phyloP scores from a whole-genome alignment of 768 basidiomycete genomes.

The Russula ochroleuca region DNA sequence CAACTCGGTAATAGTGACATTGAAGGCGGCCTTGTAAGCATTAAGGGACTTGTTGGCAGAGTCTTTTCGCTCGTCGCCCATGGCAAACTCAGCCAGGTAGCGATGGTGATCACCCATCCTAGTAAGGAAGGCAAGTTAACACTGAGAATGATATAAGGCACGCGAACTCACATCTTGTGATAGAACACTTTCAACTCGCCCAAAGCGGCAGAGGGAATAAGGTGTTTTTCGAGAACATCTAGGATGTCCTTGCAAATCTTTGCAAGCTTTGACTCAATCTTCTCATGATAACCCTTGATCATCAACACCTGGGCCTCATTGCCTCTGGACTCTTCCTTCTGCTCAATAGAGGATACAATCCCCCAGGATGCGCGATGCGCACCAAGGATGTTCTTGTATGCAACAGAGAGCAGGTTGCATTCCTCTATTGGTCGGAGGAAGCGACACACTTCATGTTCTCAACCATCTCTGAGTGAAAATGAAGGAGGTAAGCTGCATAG shows the following conservation, averaged over 20 bases:
- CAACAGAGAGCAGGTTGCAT: slow-evolving; percentile 84
- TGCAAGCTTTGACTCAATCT: slow-evolving; percentile 94
- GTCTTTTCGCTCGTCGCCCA: slow-evolving; percentile 95
- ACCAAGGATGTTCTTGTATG: slow-evolving; percentile 99
- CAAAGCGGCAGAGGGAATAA: slow-evolving; percentile 92
- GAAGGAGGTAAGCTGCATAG: slow-evolving; percentile 24
- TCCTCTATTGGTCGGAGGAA: slow-evolving; percentile 96
- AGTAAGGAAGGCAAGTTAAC: slow-evolving; percentile 19
- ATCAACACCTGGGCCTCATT: slow-evolving; percentile 93
- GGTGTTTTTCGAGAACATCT: slow-evolving; percentile 94
- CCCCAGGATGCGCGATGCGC: slow-evolving; percentile 97
- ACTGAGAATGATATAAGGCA: slow-evolving; percentile 1
- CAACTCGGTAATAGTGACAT: slow-evolving; percentile 93
- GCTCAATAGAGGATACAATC: slow-evolving; percentile 97
- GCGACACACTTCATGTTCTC: slow-evolving; percentile 99
- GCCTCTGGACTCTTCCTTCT: slow-evolving; percentile 98
- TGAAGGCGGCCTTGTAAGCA: slow-evolving; percentile 96
- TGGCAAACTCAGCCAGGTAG: slow-evolving; percentile 97
- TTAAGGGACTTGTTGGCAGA: slow-evolving; percentile 96
- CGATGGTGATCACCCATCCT: slow-evolving; percentile 99
- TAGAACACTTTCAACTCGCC: slow-evolving; percentile 99
- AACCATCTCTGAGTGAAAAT: slow-evolving; percentile 74
- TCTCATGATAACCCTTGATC: slow-evolving; percentile 98
- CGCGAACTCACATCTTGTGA: slow-evolving; percentile 87
- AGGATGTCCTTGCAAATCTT: slow-evolving; percentile 99